Evolutionary conservation across 2,329 filamentous ascomycete genomes (phyloP).

Genomic region (Botrytis hyacinthi): DNA sequence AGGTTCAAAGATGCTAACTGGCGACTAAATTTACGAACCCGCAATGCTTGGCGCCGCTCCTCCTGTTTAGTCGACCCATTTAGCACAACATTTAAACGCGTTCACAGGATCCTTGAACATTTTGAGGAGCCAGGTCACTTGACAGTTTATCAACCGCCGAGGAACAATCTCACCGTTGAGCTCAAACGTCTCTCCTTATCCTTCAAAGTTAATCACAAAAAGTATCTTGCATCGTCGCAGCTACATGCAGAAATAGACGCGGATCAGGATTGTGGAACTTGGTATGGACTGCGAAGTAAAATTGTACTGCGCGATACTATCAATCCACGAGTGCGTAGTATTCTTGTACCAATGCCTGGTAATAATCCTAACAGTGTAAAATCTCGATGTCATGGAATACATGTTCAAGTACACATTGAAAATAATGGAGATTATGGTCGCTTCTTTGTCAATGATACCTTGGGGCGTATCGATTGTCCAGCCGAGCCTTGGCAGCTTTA

Average conservation of each 20-base stretch:
- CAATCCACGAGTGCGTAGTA: slow-evolving; percentile 45
- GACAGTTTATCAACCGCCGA: slow-evolving; percentile 47
- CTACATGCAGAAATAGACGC: slow-evolving; percentile 52
- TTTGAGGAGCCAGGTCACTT: slow-evolving; percentile 50
- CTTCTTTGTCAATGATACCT: slow-evolving; percentile 52
- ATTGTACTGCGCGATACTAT: slow-evolving; percentile 50
- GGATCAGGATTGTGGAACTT: slow-evolving; percentile 58
- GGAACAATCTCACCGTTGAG: slow-evolving; percentile 45
- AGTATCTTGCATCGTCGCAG: slow-evolving; percentile 48
- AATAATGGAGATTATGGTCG: slow-evolving; percentile 45
- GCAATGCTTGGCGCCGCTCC: slow-evolving; percentile 34
- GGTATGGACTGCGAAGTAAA: slow-evolving; percentile 59
- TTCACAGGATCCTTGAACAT: slow-evolving; percentile 47
- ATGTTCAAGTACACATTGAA: slow-evolving; percentile 45
- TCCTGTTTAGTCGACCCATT: slow-evolving; percentile 50
- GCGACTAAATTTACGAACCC: slow-evolving; percentile 39
- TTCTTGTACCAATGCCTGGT: slow-evolving; percentile 53
- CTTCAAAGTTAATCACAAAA: slow-evolving; percentile 49
- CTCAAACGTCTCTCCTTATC: slow-evolving; percentile 52
- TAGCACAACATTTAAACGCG: slow-evolving; percentile 41
- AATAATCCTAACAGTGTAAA: slow-evolving; percentile 18
- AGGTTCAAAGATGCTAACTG: slow-evolving; percentile 41
- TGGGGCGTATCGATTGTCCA: slow-evolving; percentile 57
- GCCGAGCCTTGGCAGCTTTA: slow-evolving; percentile 55
- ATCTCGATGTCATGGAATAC: slow-evolving; percentile 40